Percentiles rank a stretch among this genome's conserved stretches.
phyloP scores from a whole-genome alignment of 768 basidiomycete species.

The Macrolepiota albuminosa region DNA sequence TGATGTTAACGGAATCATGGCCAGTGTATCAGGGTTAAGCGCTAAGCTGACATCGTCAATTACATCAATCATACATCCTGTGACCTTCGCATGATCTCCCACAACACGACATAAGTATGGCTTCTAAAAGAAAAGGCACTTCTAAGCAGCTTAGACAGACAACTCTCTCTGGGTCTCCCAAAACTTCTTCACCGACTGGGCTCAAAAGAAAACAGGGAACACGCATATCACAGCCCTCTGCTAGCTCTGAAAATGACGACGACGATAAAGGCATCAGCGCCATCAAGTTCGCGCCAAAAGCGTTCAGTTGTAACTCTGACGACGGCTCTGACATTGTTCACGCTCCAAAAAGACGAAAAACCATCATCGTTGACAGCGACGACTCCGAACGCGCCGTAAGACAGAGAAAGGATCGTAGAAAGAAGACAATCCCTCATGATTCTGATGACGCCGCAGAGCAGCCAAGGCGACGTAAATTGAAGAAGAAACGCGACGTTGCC shows the following conservation, averaged over 20 bases:
- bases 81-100: not conserved
- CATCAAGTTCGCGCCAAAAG: constrained; percentile 44
- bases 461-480: constrained; percentile 29
- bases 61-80: not conserved
- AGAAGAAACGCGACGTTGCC: constrained; percentile 33
- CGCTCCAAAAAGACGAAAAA: constrained; percentile 11
- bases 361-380: constrained; percentile 11
- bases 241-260: constrained; percentile 12
- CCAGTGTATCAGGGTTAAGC: not conserved
- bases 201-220: constrained; percentile 10
- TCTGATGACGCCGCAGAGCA: constrained; percentile 25
- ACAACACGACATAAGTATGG: constrained; percentile 7
- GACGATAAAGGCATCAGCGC: constrained; percentile 34
- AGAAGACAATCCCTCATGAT: constrained; percentile 17
- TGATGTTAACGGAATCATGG: constrained; percentile 9
- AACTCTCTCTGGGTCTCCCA: constrained; percentile 33
- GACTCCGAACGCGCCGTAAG: constrained; percentile 4
- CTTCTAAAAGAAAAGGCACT: constrained; percentile 12
- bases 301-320: not conserved
- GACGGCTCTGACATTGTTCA: not conserved
- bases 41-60: not conserved
- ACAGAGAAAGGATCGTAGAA: constrained; percentile 1
- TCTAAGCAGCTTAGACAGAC: constrained; percentile 35
- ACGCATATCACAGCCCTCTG: constrained; percentile 1
- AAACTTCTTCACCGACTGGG: constrained; percentile 1